A percentile compares a stretch with the other conserved stretches of the same genome.
Conservation (phyloP, 2,329 filamentous ascomycete species). For the Cladophialophora chaetospira region DNA sequence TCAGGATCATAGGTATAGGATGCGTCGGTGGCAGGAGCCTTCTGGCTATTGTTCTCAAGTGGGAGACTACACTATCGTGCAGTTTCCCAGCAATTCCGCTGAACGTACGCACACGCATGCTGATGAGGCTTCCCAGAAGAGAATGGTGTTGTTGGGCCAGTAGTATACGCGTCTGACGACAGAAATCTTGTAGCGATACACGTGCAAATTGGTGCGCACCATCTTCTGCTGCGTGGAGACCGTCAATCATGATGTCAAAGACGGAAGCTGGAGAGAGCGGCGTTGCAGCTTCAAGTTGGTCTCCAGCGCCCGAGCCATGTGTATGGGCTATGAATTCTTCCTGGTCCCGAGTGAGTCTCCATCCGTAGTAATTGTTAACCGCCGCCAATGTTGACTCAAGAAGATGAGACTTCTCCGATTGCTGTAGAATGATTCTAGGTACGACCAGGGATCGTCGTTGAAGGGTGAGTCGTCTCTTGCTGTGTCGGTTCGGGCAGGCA, state of each 20-base stretch:
- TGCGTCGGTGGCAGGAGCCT: slow-evolving; percentile 5
- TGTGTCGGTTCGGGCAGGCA: not conserved
- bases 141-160: not conserved
- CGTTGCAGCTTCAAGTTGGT: not conserved
- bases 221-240: not conserved
- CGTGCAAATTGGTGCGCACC: not conserved
- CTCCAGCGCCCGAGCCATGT: not conserved
- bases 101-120: no score
- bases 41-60: slow-evolving; percentile 1
- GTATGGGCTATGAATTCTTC: not conserved
- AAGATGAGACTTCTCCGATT: slow-evolving; percentile 9
- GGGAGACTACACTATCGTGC: not conserved
- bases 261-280: not conserved
- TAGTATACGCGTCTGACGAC: not conserved
- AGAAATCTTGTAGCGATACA: not conserved
- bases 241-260: not conserved
- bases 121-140: not conserved
- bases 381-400: slow-evolving; percentile 12
- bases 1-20: slow-evolving; percentile 12
- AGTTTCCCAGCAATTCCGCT: not conserved
- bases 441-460: not conserved
- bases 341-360: slow-evolving; percentile 3
- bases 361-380: slow-evolving; percentile 19
- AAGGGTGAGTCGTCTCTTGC: not conserved
- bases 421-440: slow-evolving; percentile 6